These are phyloP conservation scores for Mycena metata DNA, from an alignment of 768 basidiomycete genomes.

Conservation along the genomic window DNA sequence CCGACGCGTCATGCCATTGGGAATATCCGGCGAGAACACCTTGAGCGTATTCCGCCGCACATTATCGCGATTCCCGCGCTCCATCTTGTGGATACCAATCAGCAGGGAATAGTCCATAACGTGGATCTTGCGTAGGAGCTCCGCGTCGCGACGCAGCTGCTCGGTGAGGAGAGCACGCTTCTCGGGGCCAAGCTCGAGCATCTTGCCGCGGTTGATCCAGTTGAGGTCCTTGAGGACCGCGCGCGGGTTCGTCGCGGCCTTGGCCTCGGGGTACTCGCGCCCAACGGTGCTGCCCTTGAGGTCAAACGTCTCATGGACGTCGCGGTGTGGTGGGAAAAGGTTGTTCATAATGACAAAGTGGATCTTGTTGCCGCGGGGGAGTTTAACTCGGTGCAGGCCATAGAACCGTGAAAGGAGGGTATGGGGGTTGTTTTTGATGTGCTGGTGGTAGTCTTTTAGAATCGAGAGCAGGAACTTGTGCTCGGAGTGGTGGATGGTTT, in stretches of 20 bases:
- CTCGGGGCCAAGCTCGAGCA: constrained; percentile 94
- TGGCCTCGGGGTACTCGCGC: constrained; percentile 88
- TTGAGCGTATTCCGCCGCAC: constrained; percentile 90
- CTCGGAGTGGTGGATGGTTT: constrained; percentile 95
- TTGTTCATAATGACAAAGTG: constrained; percentile 99
- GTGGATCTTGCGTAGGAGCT: constrained; percentile 82
- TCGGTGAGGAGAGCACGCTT: constrained; percentile 92
- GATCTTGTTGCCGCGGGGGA: constrained; percentile 93
- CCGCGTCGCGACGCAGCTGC: constrained; percentile 89
- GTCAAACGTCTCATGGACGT: constrained; percentile 98
- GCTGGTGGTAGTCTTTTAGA: constrained; percentile 85
- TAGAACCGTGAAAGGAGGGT: constrained; percentile 96
- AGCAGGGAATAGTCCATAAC: constrained; percentile 99
- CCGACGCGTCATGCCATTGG: constrained; percentile 59
- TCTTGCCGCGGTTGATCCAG: constrained; percentile 87
- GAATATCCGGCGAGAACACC: constrained; percentile 91
- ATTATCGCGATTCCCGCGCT: constrained; percentile 92
- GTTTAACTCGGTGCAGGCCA: constrained; percentile 96
- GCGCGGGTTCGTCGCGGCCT: constrained; percentile 80
- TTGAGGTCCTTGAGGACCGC: constrained; percentile 97
- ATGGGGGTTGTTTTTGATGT: constrained; percentile 92
- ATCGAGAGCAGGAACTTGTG: constrained; percentile 93
- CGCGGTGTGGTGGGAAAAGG: constrained; percentile 96
- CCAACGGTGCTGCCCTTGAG: constrained; percentile 96
- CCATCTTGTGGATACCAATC: constrained; percentile 94